These are phyloP conservation scores for bread wheat (Triticum aestivum) DNA, from an alignment of 176 grass and related monocot genomes.

Conservation along the genomic window DNA sequence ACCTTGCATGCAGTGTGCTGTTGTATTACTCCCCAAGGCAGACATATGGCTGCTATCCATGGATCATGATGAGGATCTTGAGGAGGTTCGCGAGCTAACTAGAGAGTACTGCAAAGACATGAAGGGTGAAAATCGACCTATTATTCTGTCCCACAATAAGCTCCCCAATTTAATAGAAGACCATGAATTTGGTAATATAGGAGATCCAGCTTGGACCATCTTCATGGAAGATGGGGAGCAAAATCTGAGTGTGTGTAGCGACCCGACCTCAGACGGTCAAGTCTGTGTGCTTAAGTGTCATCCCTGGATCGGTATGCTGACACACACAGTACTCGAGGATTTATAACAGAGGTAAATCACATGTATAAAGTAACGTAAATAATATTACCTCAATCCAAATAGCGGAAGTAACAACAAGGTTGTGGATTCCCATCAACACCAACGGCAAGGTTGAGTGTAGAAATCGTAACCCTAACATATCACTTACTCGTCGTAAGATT, in stretches of 20 bases:
- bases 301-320: too few relatives aligned
- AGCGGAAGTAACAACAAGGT: too few relatives aligned
- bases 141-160: background rate
- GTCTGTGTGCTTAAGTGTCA: too few relatives aligned
- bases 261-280: too few relatives aligned
- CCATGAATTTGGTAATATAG: background rate
- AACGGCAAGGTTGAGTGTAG: too few relatives aligned
- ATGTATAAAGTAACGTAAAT: too few relatives aligned
- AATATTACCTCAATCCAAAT: too few relatives aligned
- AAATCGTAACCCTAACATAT: too few relatives aligned
- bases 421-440: too few relatives aligned
- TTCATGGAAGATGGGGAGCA: background rate
- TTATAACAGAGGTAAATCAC: too few relatives aligned
- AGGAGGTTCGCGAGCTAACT: slow-evolving; percentile 27
- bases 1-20: slow-evolving; percentile 63
- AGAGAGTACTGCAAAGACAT: slow-evolving; percentile 17
- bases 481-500: too few relatives aligned
- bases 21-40: slow-evolving; percentile 55
- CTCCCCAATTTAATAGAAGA: background rate
- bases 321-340: too few relatives aligned
- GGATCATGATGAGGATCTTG: slow-evolving; percentile 43
- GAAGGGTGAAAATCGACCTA: background rate
- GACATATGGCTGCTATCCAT: slow-evolving; percentile 64
- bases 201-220: background rate
- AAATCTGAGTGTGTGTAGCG: background rate